phyloP scores from a whole-genome alignment of 371 early-diverging fungal species.

The Mucor indicus region DNA sequence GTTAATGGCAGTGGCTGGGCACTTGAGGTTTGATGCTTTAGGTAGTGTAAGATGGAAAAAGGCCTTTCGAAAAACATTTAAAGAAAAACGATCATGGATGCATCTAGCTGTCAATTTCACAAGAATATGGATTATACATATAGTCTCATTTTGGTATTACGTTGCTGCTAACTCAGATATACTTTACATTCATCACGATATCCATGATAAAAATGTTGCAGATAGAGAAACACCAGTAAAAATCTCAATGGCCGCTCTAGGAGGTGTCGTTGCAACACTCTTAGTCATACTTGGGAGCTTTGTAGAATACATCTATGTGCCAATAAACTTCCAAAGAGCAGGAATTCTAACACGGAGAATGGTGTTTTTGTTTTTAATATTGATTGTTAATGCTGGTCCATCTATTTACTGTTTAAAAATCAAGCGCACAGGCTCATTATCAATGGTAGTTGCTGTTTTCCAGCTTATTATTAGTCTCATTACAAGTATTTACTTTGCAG shows the following conservation, averaged over 20 bases:
- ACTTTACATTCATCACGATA: slow-evolving; percentile 51
- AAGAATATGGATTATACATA: slow-evolving; percentile 83
- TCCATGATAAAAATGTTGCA: slow-evolving; percentile 17
- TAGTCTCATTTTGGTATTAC: slow-evolving; percentile 78
- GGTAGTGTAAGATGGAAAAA: slow-evolving; percentile 66
- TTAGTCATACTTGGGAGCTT: slow-evolving; percentile 63
- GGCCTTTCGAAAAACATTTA: slow-evolving; percentile 78
- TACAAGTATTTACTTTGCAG: slow-evolving; percentile 62
- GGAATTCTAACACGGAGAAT: slow-evolving; percentile 62
- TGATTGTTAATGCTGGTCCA: slow-evolving; percentile 66
- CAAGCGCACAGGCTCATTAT: slow-evolving; percentile 32
- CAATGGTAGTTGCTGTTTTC: slow-evolving; percentile 55
- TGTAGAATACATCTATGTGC: slow-evolving; percentile 71
- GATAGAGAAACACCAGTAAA: slow-evolving; percentile 42
- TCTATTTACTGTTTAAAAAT: slow-evolving; percentile 56
- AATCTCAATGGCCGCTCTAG: slow-evolving; percentile 64
- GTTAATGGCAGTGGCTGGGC: slow-evolving; percentile 54
- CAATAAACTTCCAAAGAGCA: slow-evolving; percentile 53
- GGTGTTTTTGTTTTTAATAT: slow-evolving; percentile 52
- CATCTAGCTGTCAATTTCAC: slow-evolving; percentile 83
- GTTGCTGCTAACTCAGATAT: slow-evolving; percentile 67
- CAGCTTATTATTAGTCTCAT: slow-evolving; percentile 65
- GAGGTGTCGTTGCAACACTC: slow-evolving; percentile 67
- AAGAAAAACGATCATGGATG: slow-evolving; percentile 80
- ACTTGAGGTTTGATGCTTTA: slow-evolving; percentile 59